Percentiles rank a stretch among this genome's conserved stretches.
These are phyloP conservation scores for Thelonectria discophora DNA, from an alignment of 2,329 filamentous ascomycete genomes.

Conservation along the genomic window DNA sequence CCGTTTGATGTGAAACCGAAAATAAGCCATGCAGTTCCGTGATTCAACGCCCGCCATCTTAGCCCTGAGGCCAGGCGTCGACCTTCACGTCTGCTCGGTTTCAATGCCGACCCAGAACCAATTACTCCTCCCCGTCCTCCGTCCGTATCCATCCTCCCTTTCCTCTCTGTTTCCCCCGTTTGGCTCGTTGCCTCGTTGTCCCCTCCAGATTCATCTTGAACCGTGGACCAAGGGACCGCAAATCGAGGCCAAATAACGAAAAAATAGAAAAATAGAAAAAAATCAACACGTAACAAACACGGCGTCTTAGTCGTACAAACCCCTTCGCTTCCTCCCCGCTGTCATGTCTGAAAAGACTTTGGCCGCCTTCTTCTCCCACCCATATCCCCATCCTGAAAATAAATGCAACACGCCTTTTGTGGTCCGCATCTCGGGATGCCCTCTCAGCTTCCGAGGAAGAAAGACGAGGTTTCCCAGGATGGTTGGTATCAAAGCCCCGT, in stretches of 20 bases:
- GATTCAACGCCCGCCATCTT: constrained; percentile 30
- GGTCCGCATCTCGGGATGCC: constrained; percentile 44
- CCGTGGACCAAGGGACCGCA: constrained; percentile 16
- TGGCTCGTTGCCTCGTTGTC: constrained; percentile 19
- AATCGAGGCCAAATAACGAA: constrained; percentile 30
- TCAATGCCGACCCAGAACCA: constrained; percentile 40
- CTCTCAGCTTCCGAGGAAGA: constrained; percentile 48
- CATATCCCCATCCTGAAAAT: constrained; percentile 52
- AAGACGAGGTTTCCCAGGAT: constrained; percentile 39
- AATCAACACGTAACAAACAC: constrained; percentile 34
- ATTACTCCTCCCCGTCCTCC: constrained; percentile 38
- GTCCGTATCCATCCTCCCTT: constrained; percentile 20
- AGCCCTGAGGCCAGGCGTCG: constrained; percentile 25
- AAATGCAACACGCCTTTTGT: constrained; percentile 56
- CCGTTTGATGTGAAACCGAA: constrained; percentile 40
- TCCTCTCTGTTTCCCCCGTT: constrained; percentile 18
- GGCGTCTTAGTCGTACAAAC: constrained; percentile 47
- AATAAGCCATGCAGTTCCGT: constrained; percentile 31
- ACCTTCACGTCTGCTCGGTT: constrained; percentile 37
- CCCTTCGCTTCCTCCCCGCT: constrained; percentile 34
- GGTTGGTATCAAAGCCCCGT: constrained; percentile 44
- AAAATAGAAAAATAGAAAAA: constrained; percentile 20
- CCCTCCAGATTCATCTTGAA: constrained; percentile 21
- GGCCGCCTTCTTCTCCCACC: constrained; percentile 41
- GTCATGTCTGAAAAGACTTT: constrained; percentile 37